Conservation (phyloP, 148 eudicot species). For the Talinum fruticosum region DNA sequence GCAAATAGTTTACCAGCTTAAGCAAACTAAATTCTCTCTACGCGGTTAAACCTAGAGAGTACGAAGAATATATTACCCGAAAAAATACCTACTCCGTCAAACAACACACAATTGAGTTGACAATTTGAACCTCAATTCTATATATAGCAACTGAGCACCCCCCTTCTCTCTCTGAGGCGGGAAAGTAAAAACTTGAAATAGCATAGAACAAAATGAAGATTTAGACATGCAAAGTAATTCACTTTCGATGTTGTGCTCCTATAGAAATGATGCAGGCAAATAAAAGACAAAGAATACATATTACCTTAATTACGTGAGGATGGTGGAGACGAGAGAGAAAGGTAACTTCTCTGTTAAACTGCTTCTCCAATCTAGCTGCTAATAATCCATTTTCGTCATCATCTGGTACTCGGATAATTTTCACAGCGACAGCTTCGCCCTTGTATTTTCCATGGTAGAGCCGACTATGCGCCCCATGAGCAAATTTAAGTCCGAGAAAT, state of each 20-base stretch:
- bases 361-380: conserved; percentile 65
- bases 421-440: conserved; percentile 77
- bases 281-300: not conserved
- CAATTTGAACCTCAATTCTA: conserved; percentile 7
- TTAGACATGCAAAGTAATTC: not conserved
- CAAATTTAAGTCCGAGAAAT: conserved; percentile 70
- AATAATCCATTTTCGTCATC: conserved; percentile 69
- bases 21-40: too few relatives aligned
- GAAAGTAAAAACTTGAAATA: not conserved
- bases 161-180: too few relatives aligned
- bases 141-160: not conserved
- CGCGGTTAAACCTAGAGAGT: not conserved
- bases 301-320: conserved; percentile 83
- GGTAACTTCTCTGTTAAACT: conserved; percentile 69
- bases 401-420: conserved; percentile 72
- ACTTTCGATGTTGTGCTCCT: not conserved
- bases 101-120: not conserved
- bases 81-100: not conserved
- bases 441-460: conserved; percentile 78
- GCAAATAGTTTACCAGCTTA: not conserved
- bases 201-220: not conserved
- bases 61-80: not conserved
- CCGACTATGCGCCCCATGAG: conserved; percentile 82
- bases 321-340: conserved; percentile 71
- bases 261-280: not conserved